Percentiles rank a stretch among this genome's conserved stretches.
phyloP scores from a whole-genome alignment of 164 flowering plant genomes.

The Dillenia turbinata region DNA sequence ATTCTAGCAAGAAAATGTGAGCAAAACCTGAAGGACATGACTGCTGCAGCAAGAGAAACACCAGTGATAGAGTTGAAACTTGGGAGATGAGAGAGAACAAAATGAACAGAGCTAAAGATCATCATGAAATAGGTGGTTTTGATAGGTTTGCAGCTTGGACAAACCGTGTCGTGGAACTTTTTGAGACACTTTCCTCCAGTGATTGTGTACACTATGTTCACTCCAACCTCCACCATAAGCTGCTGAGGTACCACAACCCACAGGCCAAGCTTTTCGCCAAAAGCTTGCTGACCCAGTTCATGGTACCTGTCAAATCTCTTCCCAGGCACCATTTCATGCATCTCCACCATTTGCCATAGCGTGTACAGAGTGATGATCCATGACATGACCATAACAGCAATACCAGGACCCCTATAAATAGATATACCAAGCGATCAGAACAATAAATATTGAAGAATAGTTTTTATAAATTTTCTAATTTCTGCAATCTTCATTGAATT shows the following conservation, averaged over 20 bases:
- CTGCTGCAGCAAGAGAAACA: conserved; percentile 63
- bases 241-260: conserved; percentile 61
- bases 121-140: conserved; percentile 55
- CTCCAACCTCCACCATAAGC: conserved; percentile 49
- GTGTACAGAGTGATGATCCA: conserved; percentile 65
- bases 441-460: too few relatives aligned
- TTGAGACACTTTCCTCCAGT: conserved; percentile 61
- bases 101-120: conserved; percentile 51
- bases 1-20: too few relatives aligned
- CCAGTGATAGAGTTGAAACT: conserved; percentile 56
- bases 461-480: too few relatives aligned
- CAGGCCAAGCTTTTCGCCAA: conserved; percentile 54
- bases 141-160: conserved; percentile 32
- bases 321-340: conserved; percentile 66
- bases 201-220: conserved; percentile 61
- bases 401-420: conserved; percentile 29
- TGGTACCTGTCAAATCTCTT: conserved; percentile 59
- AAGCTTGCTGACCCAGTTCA: conserved; percentile 59
- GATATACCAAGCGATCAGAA: not conserved
- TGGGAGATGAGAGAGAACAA: conserved; percentile 57
- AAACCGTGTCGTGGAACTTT: conserved; percentile 44
- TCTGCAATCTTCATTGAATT: too few relatives aligned
- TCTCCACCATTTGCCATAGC: conserved; percentile 57
- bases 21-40: conserved; percentile 62
- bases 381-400: conserved; percentile 30